These are phyloP conservation scores for Yamadazyma diospyri DNA, from an alignment of 1,139 yeast species.

Conservation along the genomic window DNA sequence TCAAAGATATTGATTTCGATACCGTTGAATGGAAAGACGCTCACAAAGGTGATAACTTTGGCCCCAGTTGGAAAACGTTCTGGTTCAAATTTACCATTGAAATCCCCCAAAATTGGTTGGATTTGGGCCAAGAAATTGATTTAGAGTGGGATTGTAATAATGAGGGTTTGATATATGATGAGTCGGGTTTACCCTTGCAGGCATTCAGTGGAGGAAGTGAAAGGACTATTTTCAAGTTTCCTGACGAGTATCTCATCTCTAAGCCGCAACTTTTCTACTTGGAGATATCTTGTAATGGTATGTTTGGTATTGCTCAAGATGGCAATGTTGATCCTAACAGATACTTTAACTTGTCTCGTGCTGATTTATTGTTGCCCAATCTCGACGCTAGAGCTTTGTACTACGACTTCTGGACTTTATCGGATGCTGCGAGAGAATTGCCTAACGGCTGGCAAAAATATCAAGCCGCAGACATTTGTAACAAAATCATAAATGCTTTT, in stretches of 20 bases:
- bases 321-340: constrained; percentile 64
- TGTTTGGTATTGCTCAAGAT: constrained; percentile 79
- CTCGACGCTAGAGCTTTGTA: constrained; percentile 72
- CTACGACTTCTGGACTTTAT: constrained; percentile 82
- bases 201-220: constrained; percentile 89
- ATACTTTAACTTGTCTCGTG: constrained; percentile 60
- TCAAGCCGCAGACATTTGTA: constrained; percentile 74
- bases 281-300: constrained; percentile 91
- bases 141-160: constrained; percentile 86
- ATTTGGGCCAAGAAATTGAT: constrained; percentile 48
- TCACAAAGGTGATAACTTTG: constrained; percentile 72
- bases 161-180: constrained; percentile 77
- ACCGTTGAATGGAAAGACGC: constrained; percentile 54
- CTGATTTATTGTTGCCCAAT: constrained; percentile 82
- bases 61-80: constrained; percentile 95
- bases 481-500: constrained; percentile 76
- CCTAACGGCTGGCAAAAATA: constrained; percentile 72
- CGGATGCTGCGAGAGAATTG: constrained; percentile 89
- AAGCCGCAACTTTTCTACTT: constrained; percentile 57
- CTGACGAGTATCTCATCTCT: constrained; percentile 45
- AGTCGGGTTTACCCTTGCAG: constrained; percentile 65
- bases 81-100: constrained; percentile 76
- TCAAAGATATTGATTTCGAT: constrained; percentile 54
- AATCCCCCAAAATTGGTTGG: constrained; percentile 60
- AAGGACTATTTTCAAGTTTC: constrained; percentile 69